Conservation (phyloP, 2,329 filamentous ascomycete genomes). For the Ophiocordyceps robertsii region DNA sequence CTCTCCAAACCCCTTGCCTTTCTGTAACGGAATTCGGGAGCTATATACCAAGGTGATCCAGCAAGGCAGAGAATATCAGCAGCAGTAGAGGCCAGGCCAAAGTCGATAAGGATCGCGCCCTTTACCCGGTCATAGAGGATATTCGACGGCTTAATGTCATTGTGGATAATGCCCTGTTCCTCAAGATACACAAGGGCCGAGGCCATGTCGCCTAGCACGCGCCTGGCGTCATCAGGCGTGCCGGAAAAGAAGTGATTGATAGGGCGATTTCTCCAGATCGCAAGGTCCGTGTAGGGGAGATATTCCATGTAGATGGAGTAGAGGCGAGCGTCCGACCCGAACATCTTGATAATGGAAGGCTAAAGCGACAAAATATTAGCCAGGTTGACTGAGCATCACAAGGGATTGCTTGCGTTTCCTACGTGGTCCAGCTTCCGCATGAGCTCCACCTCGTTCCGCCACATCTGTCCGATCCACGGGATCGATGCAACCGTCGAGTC, state of each 20-base stretch:
- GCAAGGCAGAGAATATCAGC: neutral
- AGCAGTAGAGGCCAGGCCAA: conserved; percentile 1
- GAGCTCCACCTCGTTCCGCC: neutral
- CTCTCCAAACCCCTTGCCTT: neutral
- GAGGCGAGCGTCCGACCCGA: neutral
- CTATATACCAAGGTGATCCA: conserved; percentile 1
- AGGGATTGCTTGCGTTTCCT: neutral
- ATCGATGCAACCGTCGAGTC: neutral
- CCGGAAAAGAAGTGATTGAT: neutral
- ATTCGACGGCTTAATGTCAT: conserved; percentile 8
- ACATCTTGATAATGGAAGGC: neutral
- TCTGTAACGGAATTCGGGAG: neutral
- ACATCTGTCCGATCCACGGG: neutral
- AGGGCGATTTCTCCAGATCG: neutral
- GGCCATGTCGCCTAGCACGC: conserved; percentile 5
- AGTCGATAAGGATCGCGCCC: conserved; percentile 2
- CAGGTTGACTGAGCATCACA: neutral
- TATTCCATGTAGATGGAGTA: neutral
- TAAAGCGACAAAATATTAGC: neutral
- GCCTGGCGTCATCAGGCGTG: conserved; percentile 1
- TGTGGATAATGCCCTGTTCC: conserved; percentile 2
- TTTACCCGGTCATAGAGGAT: conserved; percentile 3
- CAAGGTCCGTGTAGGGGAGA: neutral
- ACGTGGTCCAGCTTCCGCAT: neutral
- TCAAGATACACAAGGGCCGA: conserved; percentile 6